These are phyloP conservation scores for Gyromitra esculenta DNA, from an alignment of 2,329 filamentous ascomycete species.

Conservation along the genomic window DNA sequence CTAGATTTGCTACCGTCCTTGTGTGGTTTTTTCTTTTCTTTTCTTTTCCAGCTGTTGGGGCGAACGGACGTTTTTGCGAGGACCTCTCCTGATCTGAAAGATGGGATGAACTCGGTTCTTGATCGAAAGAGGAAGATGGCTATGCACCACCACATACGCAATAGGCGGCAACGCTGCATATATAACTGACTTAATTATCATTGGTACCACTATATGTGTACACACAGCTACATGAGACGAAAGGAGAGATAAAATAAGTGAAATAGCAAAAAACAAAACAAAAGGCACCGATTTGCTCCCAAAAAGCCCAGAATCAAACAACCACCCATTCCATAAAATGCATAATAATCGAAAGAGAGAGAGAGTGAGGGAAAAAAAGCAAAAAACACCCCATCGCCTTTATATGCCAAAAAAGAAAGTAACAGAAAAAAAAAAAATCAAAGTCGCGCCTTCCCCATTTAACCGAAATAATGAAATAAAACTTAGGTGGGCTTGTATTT, in stretches of 20 bases:
- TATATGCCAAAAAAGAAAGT: slow-evolving; percentile 43
- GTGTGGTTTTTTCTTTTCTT: background rate
- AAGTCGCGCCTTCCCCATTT: slow-evolving; percentile 27
- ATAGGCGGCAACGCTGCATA: slow-evolving; percentile 46
- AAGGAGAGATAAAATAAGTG: slow-evolving; percentile 34
- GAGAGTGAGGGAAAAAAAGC: slow-evolving; percentile 14
- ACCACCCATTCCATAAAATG: slow-evolving; percentile 45
- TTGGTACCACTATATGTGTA: slow-evolving; percentile 40
- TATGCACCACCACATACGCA: slow-evolving; percentile 40
- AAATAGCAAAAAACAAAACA: no score
- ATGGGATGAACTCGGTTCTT: slow-evolving; percentile 40
- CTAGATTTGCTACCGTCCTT: slow-evolving; percentile 1
- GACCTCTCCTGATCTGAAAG: slow-evolving; percentile 24
- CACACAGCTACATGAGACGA: slow-evolving; percentile 43
- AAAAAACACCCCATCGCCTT: slow-evolving; percentile 44
- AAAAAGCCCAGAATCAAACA: slow-evolving; percentile 44
- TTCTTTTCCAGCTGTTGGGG: slow-evolving; percentile 12
- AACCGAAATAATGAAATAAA: slow-evolving; percentile 11
- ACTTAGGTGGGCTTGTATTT: slow-evolving; percentile 50
- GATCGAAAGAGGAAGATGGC: slow-evolving; percentile 8
- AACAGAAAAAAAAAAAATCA: slow-evolving; percentile 16
- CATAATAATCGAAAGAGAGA: slow-evolving; percentile 25
- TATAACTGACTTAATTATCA: slow-evolving; percentile 48
- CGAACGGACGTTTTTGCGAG: slow-evolving; percentile 25
- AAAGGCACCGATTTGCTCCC: slow-evolving; percentile 24